Evolutionary conservation across 345 rosid genomes (phyloP), one percentile per base, ranked within the genome.

Genomic region (Linum trigynum): DNA sequence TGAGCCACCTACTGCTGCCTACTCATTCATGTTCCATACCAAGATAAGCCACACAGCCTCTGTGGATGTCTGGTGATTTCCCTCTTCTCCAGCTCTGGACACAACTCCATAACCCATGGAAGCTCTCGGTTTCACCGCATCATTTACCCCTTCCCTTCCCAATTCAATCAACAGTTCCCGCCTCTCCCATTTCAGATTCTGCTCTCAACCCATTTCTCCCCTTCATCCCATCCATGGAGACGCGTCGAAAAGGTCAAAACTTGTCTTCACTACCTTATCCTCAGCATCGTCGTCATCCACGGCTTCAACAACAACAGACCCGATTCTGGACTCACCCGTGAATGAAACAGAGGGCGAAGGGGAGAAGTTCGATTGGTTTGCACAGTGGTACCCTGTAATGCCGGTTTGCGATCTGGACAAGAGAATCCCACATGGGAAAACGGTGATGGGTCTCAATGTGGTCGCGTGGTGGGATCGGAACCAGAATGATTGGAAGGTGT

Each of bases 381-480:
- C 51, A 2, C 65, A 62, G 35, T 62, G 65, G 65, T 62, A 62
- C 17, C 65, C 65, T n/a, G 35, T 62, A 38, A 62, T 62, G 65
- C 65, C 65, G 23, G 65, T 62, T 4, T 62, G 65, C 17, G 64
- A 61, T 40, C 64, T 61, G 41, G 64, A 61, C 48, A 61, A 61
- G 41, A 61, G 64, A 40, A 42, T 40, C 32, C 64, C 64, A 40
- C 64, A 38, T 61, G 64, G 45, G 23, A 61, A 61, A 23, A 61
- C 32, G n/a, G 64, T 62, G 65, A 2, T 62, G 65, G 65, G 65
- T 5, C 48, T 62, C 4, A 50, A 62, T 41, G 7, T 62, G 48
- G 65, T 62, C 7, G 65, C 40, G 51, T 62, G 65, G 65, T 62
- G 65, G 65, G 65, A 62, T 41, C n/a, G 51, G 50, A 62, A 62